Conservation (phyloP, 2,329 filamentous ascomycete species). For the Mycosphaerelloides madeirae region DNA sequence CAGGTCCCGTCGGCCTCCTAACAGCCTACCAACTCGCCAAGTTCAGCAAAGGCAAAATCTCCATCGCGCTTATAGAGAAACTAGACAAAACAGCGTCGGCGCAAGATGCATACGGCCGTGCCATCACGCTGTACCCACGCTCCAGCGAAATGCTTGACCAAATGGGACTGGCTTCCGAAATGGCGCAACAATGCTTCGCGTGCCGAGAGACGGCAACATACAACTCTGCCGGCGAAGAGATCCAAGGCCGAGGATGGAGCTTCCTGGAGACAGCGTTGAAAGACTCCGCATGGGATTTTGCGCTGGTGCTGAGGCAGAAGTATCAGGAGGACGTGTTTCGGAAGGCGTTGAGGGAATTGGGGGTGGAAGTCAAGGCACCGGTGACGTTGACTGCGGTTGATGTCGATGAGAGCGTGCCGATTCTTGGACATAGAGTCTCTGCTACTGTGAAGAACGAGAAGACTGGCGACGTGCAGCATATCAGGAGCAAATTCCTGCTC, state of each 20-base stretch:
- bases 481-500: conserved; percentile 60
- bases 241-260: conserved; percentile 18
- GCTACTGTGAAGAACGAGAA: conserved; percentile 33
- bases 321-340: conserved; percentile 53
- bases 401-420: conserved; percentile 31
- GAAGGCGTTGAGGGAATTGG: conserved; percentile 32
- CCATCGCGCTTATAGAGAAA: conserved; percentile 46
- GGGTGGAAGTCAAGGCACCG: conserved; percentile 33
- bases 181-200: conserved; percentile 51
- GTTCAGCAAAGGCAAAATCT: not conserved
- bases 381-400: conserved; percentile 37
- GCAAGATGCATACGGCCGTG: conserved; percentile 51
- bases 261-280: conserved; percentile 14
- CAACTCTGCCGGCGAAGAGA: conserved; percentile 36
- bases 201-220: conserved; percentile 49
- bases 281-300: conserved; percentile 49
- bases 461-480: conserved; percentile 35
- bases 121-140: conserved; percentile 52
- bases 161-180: conserved; percentile 46
- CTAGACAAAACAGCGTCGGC: conserved; percentile 39
- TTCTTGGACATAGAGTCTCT: conserved; percentile 26
- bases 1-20: conserved; percentile 40
- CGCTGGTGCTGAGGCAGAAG: conserved; percentile 52
- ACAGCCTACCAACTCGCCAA: conserved; percentile 1
- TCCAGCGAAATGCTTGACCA: conserved; percentile 52